These are phyloP conservation scores for Castanea crenata DNA, from an alignment of 306 rosid species.

Conservation along the genomic window DNA sequence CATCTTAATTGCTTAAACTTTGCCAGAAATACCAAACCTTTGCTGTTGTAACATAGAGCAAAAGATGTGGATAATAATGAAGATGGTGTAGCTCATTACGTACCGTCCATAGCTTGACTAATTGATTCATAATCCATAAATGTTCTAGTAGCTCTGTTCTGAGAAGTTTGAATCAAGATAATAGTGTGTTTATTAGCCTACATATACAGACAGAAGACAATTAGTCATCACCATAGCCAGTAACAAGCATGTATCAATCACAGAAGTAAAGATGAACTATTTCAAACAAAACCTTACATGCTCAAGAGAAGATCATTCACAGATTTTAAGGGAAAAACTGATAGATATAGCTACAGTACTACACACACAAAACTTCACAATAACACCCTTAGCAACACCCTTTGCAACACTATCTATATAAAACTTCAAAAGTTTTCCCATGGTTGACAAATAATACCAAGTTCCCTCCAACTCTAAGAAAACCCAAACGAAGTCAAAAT, in stretches of 20 bases:
- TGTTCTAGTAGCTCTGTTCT: constrained; percentile 76
- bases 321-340: not conserved
- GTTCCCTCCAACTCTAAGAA: no score
- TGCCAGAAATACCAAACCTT: not conserved
- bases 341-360: not conserved
- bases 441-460: no score
- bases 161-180: constrained; percentile 91
- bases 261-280: constrained; percentile 1
- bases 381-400: no score
- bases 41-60: not conserved
- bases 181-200: constrained; percentile 96
- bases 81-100: constrained; percentile 1
- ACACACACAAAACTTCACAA: not conserved
- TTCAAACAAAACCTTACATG: not conserved
- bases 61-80: not conserved
- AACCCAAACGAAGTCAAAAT: no score
- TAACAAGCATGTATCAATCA: not conserved
- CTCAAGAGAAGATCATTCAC: not conserved
- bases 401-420: no score
- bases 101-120: constrained; percentile 96
- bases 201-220: constrained; percentile 15
- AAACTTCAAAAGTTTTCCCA: no score
- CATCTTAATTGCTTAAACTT: not conserved
- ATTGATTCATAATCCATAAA: constrained; percentile 89
- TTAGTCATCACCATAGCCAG: constrained; percentile 5